Base-by-base conservation (phyloP, 495 filamentous ascomycete species). In the Penicillium taxi region DNA sequence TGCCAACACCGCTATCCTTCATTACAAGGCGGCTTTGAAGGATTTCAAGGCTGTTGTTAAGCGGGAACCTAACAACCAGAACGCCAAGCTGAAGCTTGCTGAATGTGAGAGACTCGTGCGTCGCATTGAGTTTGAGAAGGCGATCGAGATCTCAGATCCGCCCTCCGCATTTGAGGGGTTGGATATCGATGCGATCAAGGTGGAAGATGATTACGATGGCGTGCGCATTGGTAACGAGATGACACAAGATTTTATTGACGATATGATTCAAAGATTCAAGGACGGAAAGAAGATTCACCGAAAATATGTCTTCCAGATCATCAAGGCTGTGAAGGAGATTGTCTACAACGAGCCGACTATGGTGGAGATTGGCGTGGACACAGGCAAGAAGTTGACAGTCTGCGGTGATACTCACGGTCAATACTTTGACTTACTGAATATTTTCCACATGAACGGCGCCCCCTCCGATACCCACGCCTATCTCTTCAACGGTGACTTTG, bases 341-440 rank as follows among this genome's bases (percentile, higher is more conserved):
- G 85, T 95, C 29, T 86, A 88, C 53, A 75, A 82, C 26, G 91
- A 96, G 68, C 77, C 91, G 17, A 99, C 91, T 1, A 95, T 99
- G 91, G 88, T 94, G 16, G 91, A 99, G 69, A 75, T 89, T 60
- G 82, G 82, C 17, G 78, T 99, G 32, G 72, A 77, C 9, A 60
- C 82, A 26, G 88, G 77, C 35, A 76, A 80, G 26, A 73, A 78
- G 49, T 65, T 99, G 53, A 99, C 91, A 2, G 87, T 99, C 23
- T 99, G 91, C 55, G 91, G 91, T 57, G 91, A 99, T 58, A 99
- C 91, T 4, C 91, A 99, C 63, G 91, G 88, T 81, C 91, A 98
- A 77, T 98, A 82, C 66, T 99, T 89, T 51, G 91, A 99, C 59
- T 69, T 99, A 12, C 77, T 99, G 64, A 84, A 99, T 52, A 82